Evolutionary conservation across 129 eudicot species (phyloP), one percentile per base, ranked within the genome.

Genomic region (Chrysanthemum lavandulifolium): DNA sequence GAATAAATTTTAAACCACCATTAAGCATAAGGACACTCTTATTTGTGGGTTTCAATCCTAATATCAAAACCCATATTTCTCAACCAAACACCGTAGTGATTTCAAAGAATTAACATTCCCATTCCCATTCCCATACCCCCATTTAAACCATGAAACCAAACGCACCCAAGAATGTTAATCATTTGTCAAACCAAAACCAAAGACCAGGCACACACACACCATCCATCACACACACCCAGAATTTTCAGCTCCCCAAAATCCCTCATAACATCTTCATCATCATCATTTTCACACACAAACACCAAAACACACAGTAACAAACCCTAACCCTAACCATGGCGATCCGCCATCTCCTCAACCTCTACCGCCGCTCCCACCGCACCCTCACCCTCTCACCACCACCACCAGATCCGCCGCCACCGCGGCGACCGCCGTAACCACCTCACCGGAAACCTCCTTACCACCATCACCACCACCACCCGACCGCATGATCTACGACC

Each of bases 401-500:
- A 70, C 82, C 60, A 64, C 79, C 68, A 52, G 80, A 67, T 73
- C 72, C 13, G 54, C 83, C 61, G 61, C 76, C 77, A 23, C 83
- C 47, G 55, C 86, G 73, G 48, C 78, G 76, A 23, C 82, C 49
- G 21, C 71, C 62, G 53, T 71, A 14, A 27, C 83, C 47, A 6
- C 47, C 47, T 6, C 47, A 40, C 47, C 47, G 47, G 47, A 40
- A 36, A 47, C 55, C 58, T 19, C 82, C 2, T 10, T 74, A 10
- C 84, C 86, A 14, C 55, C 85, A 8, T 92, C 93, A 0, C 68
- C 68, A 33, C 68, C 68, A 2, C 96, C 86, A 9, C 97, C 93
- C 0, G 70, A 75, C 68, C 85, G 80, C 66, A 90, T 90, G 96
- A 68, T 86, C 78, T 90, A 94, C 83, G 98, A 94, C 69, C 91